Base-by-base conservation (phyloP, 768 basidiomycete genomes). In the Termitomyces sp. region DNA sequence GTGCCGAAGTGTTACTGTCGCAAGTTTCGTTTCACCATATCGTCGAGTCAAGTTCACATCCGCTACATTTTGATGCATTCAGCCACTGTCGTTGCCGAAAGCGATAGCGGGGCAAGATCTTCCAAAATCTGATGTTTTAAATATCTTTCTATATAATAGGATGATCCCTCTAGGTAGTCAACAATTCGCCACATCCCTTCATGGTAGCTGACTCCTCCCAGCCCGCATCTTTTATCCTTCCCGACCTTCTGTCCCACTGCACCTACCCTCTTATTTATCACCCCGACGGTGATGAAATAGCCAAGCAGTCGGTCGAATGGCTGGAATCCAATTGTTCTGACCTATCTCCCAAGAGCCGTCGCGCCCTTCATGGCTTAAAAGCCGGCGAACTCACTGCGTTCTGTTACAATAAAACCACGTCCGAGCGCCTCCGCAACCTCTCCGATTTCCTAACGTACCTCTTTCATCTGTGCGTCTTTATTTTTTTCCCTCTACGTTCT, bases 381-480 rank as follows among this genome's bases (percentile, higher is more conserved):
- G 83, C 83, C 12, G 84, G 86, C 43, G 82, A 85, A 59, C 79
- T 89, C 60, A 81, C 84, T 34, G 84, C 84, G 2, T 79, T 74
- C 64, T 85, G 83, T 67, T 89, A 88, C 66, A 77, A 81, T 55
- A 77, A 77, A 25, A 72, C 80, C 21, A 70, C 79, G n/a, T 66
- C 74, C 42, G 78, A 81, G 59, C 80, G 82, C 48, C 78, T 89
- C 37, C 81, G 83, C 30, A 79, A 85, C 58, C 78, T 84, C 59
- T 79, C 81, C 3, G 87, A 89, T 68, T 88, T 86, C 63, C 79
- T 89, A 82, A 80, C 76, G 59, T 82, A 80, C 56, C 70, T 82
- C 5, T 82, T 82, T 66, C 79, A 80, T 64, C 62, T 82, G 79
- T 80, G 56, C 45, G 78, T 72, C 43, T 5, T 54, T 58, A 56